Percentiles rank a stretch among this genome's conserved stretches.
Evolutionary conservation across 805 yeast species (phyloP).

Genomic region (Ogataea trehaloabstinens): DNA sequence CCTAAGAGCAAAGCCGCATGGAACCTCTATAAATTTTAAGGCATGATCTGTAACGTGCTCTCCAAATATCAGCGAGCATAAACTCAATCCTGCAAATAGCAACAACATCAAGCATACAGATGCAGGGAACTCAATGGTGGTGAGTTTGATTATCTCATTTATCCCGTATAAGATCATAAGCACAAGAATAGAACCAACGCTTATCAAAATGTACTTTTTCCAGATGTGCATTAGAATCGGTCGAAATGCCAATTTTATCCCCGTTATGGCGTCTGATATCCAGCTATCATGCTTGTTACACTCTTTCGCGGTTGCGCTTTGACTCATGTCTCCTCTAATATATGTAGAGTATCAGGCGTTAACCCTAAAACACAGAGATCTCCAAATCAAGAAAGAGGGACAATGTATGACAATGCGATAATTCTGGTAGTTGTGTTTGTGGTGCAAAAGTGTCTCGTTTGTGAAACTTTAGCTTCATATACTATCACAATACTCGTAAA

Average conservation of each 20-base stretch:
- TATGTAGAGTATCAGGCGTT: no score
- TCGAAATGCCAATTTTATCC: constrained; percentile 4
- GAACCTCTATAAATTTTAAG: constrained; percentile 46
- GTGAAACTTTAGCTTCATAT: no score
- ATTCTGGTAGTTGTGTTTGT: no score
- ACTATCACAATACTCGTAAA: no score
- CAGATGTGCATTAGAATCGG: constrained; percentile 33
- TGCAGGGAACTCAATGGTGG: constrained; percentile 59
- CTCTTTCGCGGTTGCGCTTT: no score
- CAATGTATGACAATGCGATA: not conserved
- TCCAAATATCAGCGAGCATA: constrained; percentile 37
- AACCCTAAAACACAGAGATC: no score
- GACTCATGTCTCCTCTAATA: no score
- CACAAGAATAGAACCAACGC: constrained; percentile 46
- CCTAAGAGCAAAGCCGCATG: constrained; percentile 63
- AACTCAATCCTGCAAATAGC: constrained; percentile 45
- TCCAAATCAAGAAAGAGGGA: constrained; percentile 5
- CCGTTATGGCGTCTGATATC: not conserved
- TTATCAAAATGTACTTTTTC: constrained; percentile 45
- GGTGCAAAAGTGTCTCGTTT: no score
- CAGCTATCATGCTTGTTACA: not conserved
- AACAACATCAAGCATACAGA: constrained; percentile 71
- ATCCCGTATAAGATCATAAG: constrained; percentile 52
- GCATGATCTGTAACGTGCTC: constrained; percentile 27
- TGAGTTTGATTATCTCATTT: constrained; percentile 43